These are phyloP conservation scores for Porcisia deanei DNA, from an alignment of 208 protist species.

Conservation along the genomic window DNA sequence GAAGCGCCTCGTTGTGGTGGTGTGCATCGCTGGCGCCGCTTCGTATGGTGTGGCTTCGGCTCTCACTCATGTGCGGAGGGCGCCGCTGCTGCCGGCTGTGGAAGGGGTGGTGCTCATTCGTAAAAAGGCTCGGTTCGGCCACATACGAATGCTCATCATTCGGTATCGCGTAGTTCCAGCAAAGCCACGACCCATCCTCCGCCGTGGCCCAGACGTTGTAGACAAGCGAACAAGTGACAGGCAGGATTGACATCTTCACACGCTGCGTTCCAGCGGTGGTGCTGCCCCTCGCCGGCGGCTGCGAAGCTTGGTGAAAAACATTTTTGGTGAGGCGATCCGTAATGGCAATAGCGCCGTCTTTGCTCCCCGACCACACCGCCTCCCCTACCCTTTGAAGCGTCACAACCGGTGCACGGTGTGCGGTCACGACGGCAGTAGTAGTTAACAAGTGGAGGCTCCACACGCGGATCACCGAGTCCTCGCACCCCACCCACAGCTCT, in stretches of 20 bases:
- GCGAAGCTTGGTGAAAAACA: slow-evolving; percentile 33
- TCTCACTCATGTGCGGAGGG: slow-evolving; percentile 18
- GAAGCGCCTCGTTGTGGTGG: slow-evolving; percentile 28
- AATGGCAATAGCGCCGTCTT: slow-evolving; percentile 63
- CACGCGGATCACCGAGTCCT: slow-evolving; percentile 59
- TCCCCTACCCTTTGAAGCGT: slow-evolving; percentile 50
- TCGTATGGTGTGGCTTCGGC: slow-evolving; percentile 7
- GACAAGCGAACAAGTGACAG: slow-evolving; percentile 38
- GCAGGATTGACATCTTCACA: slow-evolving; percentile 39
- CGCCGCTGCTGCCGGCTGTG: slow-evolving; percentile 23
- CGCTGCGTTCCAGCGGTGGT: slow-evolving; percentile 6
- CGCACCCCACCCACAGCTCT: slow-evolving; percentile 69
- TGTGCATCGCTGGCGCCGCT: not conserved
- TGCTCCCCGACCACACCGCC: slow-evolving; percentile 72
- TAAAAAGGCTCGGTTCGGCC: slow-evolving; percentile 9
- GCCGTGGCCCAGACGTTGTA: slow-evolving; percentile 49
- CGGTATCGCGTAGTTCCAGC: slow-evolving; percentile 42
- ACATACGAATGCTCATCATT: slow-evolving; percentile 13
- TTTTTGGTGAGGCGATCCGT: slow-evolving; percentile 49
- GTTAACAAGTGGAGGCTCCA: slow-evolving; percentile 50
- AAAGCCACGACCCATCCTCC: slow-evolving; percentile 49
- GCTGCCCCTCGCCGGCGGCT: slow-evolving; percentile 32
- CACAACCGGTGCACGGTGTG: slow-evolving; percentile 53
- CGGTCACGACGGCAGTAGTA: slow-evolving; percentile 39
- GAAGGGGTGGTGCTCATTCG: slow-evolving; percentile 15